Conservation (phyloP, 371 early-diverging fungal species). For the Nematocida displodere region DNA sequence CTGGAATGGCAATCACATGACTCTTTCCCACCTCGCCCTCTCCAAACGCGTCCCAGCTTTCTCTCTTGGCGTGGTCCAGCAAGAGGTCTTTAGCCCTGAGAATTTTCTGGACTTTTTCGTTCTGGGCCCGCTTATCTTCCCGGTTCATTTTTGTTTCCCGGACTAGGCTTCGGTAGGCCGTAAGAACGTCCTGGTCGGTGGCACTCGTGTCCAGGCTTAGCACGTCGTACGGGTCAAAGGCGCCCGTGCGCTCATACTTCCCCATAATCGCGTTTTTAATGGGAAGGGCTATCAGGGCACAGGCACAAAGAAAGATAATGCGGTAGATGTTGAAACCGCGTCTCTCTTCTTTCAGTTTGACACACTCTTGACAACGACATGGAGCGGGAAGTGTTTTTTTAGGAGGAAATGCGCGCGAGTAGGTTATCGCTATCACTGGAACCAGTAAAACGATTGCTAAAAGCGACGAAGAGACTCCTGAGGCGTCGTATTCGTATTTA, state of each 20-base stretch:
- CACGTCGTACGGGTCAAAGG: conserved; percentile 7
- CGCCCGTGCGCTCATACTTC: background rate
- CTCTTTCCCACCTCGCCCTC: conserved; percentile 35
- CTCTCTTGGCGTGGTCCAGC: conserved; percentile 46
- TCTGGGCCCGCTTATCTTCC: conserved; percentile 30
- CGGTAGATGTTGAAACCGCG: background rate
- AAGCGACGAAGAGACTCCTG: conserved; percentile 36
- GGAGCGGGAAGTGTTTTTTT: background rate
- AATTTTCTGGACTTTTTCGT: conserved; percentile 36
- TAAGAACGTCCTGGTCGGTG: conserved; percentile 3
- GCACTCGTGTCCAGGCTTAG: conserved; percentile 10
- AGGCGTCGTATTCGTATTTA: conserved; percentile 28
- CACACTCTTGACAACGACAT: background rate
- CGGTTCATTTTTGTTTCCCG: conserved; percentile 6
- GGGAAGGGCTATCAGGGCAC: conserved; percentile 6
- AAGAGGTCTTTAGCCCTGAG: conserved; percentile 57
- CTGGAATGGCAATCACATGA: conserved; percentile 64
- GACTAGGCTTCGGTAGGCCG: conserved; percentile 11
- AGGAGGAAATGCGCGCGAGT: background rate
- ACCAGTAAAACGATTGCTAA: conserved; percentile 17
- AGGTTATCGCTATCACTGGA: background rate
- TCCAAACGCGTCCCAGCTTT: conserved; percentile 54
- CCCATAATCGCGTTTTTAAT: conserved; percentile 6
- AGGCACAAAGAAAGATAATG: background rate
- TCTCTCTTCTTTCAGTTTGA: background rate